phyloP scores from a whole-genome alignment of 2,329 filamentous ascomycete species.

The Talaromyces marneffei region DNA sequence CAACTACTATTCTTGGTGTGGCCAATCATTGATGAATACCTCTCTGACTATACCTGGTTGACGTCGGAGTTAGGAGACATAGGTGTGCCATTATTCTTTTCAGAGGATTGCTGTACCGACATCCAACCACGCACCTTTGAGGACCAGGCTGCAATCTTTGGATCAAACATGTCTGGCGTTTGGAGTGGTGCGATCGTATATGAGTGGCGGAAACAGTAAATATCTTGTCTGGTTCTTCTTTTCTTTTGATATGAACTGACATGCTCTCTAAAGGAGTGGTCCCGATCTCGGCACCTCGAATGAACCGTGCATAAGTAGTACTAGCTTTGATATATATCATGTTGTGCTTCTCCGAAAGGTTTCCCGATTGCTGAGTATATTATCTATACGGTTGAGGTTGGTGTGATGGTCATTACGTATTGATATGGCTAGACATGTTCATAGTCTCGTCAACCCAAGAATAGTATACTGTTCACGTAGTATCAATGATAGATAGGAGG shows the following conservation, averaged over 20 bases:
- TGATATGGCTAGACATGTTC: too few relatives aligned
- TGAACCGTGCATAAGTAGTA: not conserved
- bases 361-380: not conserved
- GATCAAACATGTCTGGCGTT: slow-evolving; percentile 60
- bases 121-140: slow-evolving; percentile 38
- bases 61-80: not conserved
- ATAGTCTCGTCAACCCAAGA: not conserved
- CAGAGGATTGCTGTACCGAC: slow-evolving; percentile 7
- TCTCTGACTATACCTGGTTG: not conserved
- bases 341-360: not conserved
- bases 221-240: not conserved
- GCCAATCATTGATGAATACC: not conserved
- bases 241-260: not conserved
- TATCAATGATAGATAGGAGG: too few relatives aligned
- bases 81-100: not conserved
- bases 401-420: too few relatives aligned
- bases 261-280: not conserved
- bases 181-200: slow-evolving; percentile 78
- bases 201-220: slow-evolving; percentile 55
- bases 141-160: slow-evolving; percentile 71
- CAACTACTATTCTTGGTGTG: not conserved
- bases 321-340: not conserved
- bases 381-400: too few relatives aligned
- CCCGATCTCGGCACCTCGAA: not conserved
- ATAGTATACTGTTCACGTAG: too few relatives aligned